Evolutionary conservation across 305 asterid species (phyloP), one percentile per base, ranked within the genome.

Genomic region (Rubia tinctorum): DNA sequence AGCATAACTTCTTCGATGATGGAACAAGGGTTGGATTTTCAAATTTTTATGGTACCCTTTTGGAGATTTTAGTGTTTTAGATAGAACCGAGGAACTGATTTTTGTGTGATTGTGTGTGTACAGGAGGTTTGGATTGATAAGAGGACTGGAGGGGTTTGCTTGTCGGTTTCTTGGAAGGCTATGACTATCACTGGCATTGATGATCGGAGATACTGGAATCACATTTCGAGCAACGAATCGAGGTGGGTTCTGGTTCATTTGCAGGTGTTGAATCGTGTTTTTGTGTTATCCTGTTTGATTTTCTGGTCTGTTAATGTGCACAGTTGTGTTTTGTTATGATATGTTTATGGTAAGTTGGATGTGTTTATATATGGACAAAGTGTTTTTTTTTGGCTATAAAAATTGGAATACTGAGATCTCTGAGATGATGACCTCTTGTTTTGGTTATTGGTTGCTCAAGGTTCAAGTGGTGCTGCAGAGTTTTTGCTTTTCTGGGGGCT

Each of bases 151-250:
- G 96, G 92, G 45, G 85, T 86, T 17, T 93, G 91, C 68, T 78
- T 91, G 79, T 87, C 93, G 25, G 83, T 93, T 71, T 89, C 96
- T 30, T 88, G 91, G 17, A 87, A 85, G 86, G 95, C 90, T 44
- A 71, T 93, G 86, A 34, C 83, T n/a, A 91, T 93, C 5, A 93
- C 97, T 0, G 98, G 98, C 14, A 93, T 93, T 17, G 93, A 89
- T 86, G 98, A 93, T 74, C 87, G 98, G 80, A 82, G 98, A 70
- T 91, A 93, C 73, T 91, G 98, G 97, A 93, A 83, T 84, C 88
- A 86, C 81, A 84, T 88, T 80, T 70, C 87, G 7, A 89, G 88
- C 5, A 79, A 83, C 64, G 93, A 91, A 75, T 91, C 97, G 22
- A 89, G 98, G 96, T 93, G 61, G 58, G 81, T 60, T 79, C 72